Percentiles rank a stretch among this genome's conserved stretches.
phyloP scores from a whole-genome alignment of 2,329 filamentous ascomycete genomes.

The Pyrenophora teres region DNA sequence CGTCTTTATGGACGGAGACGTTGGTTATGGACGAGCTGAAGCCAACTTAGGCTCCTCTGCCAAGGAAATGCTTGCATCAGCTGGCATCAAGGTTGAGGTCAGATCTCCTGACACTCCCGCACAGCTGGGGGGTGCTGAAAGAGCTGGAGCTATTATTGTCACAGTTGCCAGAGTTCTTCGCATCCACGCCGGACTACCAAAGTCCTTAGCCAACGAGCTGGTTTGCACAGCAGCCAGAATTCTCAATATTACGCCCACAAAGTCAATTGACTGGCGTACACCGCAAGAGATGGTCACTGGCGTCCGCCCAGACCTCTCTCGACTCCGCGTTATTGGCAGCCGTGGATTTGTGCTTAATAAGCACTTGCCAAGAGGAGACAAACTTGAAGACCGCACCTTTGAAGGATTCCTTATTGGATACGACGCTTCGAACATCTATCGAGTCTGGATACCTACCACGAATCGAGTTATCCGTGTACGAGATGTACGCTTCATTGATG shows the following conservation, averaged over 20 bases:
- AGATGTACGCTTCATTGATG: conserved; percentile 7
- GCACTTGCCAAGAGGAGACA: conserved; percentile 4
- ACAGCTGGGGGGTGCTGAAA: conserved; percentile 4
- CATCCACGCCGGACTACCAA: conserved; percentile 9
- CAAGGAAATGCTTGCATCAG: background rate
- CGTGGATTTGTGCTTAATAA: background rate
- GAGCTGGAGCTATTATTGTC: conserved; percentile 5
- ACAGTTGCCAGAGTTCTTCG: background rate
- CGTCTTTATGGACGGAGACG: conserved; percentile 1
- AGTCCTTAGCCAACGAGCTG: conserved; percentile 7
- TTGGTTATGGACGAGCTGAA: background rate
- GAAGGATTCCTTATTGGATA: conserved; percentile 22
- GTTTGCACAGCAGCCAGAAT: conserved; percentile 11
- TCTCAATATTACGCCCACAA: conserved; percentile 13
- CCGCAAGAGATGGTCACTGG: conserved; percentile 2
- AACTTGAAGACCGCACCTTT: conserved; percentile 10
- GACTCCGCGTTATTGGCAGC: conserved; percentile 2
- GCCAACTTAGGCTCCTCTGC: conserved; percentile 1
- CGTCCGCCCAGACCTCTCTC: background rate
- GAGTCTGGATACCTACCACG: conserved; percentile 11
- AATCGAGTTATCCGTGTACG: conserved; percentile 10
- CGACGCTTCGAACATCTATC: background rate
- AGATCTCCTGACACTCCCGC: background rate
- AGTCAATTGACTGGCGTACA: conserved; percentile 2
- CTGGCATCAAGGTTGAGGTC: conserved; percentile 5